Evolutionary conservation across 305 asterid genomes (phyloP).

Genomic region (Coffea humblotiana): DNA sequence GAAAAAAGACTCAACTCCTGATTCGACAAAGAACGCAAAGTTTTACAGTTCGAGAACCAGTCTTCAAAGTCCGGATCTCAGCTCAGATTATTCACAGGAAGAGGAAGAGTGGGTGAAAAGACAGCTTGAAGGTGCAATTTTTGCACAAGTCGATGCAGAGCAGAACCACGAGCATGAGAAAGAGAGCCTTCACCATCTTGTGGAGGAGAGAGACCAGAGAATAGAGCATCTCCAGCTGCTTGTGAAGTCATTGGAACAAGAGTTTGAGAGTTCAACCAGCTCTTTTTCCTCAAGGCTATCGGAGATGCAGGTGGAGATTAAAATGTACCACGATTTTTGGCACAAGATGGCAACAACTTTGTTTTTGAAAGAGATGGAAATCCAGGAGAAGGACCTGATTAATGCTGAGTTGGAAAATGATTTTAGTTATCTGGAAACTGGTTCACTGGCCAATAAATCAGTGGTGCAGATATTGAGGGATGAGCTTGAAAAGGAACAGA

Average conservation of each 20-base stretch:
- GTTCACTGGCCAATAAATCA: conserved; percentile 32
- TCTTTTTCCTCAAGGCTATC: conserved; percentile 57
- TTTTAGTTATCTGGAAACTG: conserved; percentile 31
- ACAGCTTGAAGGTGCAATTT: conserved; percentile 34
- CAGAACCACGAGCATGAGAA: conserved; percentile 31
- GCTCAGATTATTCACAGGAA: conserved; percentile 20
- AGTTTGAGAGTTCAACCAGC: conserved; percentile 40
- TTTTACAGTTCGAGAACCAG: conserved; percentile 3
- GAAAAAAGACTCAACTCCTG: background rate
- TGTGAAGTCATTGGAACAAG: conserved; percentile 62
- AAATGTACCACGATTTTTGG: conserved; percentile 48
- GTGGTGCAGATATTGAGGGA: conserved; percentile 27
- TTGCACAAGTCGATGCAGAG: conserved; percentile 29
- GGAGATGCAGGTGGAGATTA: conserved; percentile 61
- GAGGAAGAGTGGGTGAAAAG: conserved; percentile 37
- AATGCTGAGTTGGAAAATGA: conserved; percentile 58
- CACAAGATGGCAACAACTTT: conserved; percentile 50
- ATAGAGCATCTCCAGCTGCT: conserved; percentile 71
- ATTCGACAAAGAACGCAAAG: background rate
- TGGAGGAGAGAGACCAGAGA: conserved; percentile 71
- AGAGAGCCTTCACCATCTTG: conserved; percentile 54
- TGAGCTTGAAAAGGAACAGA: conserved; percentile 21
- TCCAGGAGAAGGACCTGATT: conserved; percentile 55
- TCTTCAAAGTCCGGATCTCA: conserved; percentile 13
- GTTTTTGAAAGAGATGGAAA: conserved; percentile 60